phyloP scores from a whole-genome alignment of 1,284 basidiomycete genomes.

The Lignosus rhinocerotis region DNA sequence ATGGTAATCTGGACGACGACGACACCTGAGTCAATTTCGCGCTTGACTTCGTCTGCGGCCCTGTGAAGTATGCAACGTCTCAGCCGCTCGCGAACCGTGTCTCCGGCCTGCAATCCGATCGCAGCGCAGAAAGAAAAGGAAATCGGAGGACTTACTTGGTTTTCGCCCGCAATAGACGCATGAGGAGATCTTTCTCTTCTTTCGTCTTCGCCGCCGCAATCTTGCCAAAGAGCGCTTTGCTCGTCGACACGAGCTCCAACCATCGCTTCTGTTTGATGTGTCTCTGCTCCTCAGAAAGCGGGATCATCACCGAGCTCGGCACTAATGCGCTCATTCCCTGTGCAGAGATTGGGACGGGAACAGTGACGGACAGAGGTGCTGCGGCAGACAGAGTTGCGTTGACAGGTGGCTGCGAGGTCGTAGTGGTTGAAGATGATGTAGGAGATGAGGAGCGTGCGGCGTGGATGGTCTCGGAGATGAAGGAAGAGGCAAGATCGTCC shows the following conservation, averaged over 20 bases:
- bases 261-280: constrained; percentile 53
- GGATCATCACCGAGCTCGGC: not conserved
- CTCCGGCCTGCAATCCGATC: not conserved
- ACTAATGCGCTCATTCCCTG: not conserved
- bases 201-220: constrained; percentile 55
- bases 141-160: constrained; percentile 31
- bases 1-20: not conserved
- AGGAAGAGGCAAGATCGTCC: constrained; percentile 52
- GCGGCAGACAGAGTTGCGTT: not conserved
- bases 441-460: constrained; percentile 22
- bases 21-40: constrained; percentile 8
- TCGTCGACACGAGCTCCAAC: constrained; percentile 68
- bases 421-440: too few relatives aligned
- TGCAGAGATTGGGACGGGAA: not conserved
- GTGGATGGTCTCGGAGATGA: constrained; percentile 56
- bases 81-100: not conserved
- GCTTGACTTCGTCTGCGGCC: constrained; percentile 28
- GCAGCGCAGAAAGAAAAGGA: not conserved
- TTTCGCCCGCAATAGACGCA: constrained; percentile 53
- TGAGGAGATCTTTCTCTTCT: constrained; percentile 61
- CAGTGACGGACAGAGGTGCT: not conserved
- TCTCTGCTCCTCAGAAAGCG: constrained; percentile 15
- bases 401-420: too few relatives aligned
- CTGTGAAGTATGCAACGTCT: constrained; percentile 16
- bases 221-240: constrained; percentile 64